Evolutionary conservation across 2,329 filamentous ascomycete species (phyloP), one percentile per base, ranked within the genome.

Genomic region (Sclerotinia subarctica): DNA sequence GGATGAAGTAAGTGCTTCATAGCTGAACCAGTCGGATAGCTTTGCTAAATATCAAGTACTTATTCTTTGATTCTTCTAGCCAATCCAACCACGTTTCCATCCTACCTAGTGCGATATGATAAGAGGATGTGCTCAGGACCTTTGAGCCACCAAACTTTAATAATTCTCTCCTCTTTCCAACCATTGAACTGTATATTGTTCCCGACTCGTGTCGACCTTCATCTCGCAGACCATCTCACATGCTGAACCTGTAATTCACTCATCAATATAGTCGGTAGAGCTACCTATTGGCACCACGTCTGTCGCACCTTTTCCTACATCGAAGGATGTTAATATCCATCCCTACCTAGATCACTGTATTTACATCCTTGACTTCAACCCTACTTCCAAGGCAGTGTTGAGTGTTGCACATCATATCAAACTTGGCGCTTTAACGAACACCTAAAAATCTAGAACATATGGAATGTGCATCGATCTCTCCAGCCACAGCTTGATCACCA

Each of bases 401-500:
- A 56, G 29, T 35, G 53, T 13, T 32, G 53, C 19, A 35, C 53
- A 29, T 35, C 53, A n/a, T 35, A 38, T 5, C 19, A 38, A 56
- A 56, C 53, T 56, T 56, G 53, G 53, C 53, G 29, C 52, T 54
- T 11, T 54, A 35, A 11, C 32, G 26, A 35, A 54, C 26, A 54
- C 29, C 32, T n/a, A 32, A 29, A 21, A n/a, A 38, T 38, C 58
- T 32, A 62, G 46, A 47, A 62, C 29, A 15, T 32, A n/a, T 38
- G 11, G 44, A 44, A 29, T 17, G 58, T 17, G 26, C n/a, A 62
- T 15, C 58, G 44, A 62, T 62, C 42, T n/a, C 58, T 6, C 49
- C 58, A 62, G 58, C 60, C 60, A 64, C 60, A 64, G 26, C 46
- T 64, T 64, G 60, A 51, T 64, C 47, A 53, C 32, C 15, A 32